Evolutionary conservation across 148 eudicot genomes (phyloP), one percentile per base, ranked within the genome.

Genomic region (Heliosperma pusillum): DNA sequence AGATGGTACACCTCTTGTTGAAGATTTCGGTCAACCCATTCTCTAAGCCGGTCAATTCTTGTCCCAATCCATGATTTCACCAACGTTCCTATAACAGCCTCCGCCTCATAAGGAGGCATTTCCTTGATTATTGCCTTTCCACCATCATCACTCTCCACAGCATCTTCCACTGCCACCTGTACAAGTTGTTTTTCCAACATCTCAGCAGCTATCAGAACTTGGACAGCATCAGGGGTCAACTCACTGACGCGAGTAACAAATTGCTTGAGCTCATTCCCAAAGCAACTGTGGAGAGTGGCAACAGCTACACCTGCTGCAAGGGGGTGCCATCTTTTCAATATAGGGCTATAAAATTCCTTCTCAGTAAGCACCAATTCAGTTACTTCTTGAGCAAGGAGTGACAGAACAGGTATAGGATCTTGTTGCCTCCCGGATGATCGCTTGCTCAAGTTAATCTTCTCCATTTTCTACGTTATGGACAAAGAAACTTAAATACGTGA

Each of bases 81-180:
- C 74, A 95, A 82, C 77, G 82, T 86, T 7, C 78, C 85, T 70
- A 95, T 92, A 60, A 83, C 86, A 82, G 83, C 78, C 83, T 92
- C 92, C 44, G 93, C 87, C 74, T 89, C 98, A 63, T 88, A 95
- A 80, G 97, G 98, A 72, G 87, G 74, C 93, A 95, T 92, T 85
- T 95, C 98, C 79, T 80, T 93, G 63, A 95, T 90, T 73, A 89
- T 82, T 72, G 87, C 87, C 83, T 86, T 95, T 63, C 98, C 98
- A 45, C 98, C 97, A 81, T 95, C 98, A 73, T 92, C 97, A 77
- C 98, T 95, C 72, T 95, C 97, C 63, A 80, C 96, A 8, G 99
- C 86, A 87, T 92, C 97, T 76, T 89, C 92, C 53, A 95, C 96
- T 30, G 96, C 99, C 82, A 90, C 89, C 66, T 89, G 91, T 55